These are phyloP conservation scores for Stemphylium lycopersici DNA, from an alignment of 2,329 filamentous ascomycete species.

Conservation along the genomic window DNA sequence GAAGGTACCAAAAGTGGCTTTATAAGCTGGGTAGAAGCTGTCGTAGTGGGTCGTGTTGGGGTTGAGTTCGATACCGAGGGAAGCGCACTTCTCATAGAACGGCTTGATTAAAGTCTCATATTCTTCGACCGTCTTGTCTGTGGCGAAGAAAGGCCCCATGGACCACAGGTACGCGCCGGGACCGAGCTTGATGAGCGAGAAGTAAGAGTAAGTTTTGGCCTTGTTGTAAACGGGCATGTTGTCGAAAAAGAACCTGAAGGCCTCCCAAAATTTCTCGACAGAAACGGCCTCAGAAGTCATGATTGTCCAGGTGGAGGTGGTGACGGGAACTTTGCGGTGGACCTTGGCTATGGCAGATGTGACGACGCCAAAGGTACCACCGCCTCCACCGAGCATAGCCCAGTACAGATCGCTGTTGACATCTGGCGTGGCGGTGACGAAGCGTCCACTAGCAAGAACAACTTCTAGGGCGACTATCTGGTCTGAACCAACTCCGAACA, in stretches of 20 bases:
- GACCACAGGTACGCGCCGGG: conserved; percentile 31
- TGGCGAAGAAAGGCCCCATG: conserved; percentile 38
- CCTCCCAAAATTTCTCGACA: conserved; percentile 39
- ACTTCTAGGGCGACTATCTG: conserved; percentile 48
- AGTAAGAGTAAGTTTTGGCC: conserved; percentile 39
- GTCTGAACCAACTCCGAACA: conserved; percentile 50
- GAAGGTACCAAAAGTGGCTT: conserved; percentile 32
- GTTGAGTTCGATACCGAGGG: conserved; percentile 32
- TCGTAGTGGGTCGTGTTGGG: conserved; percentile 31
- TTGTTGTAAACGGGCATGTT: conserved; percentile 31
- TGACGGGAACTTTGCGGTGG: conserved; percentile 40
- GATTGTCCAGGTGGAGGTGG: conserved; percentile 41
- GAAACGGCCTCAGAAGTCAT: conserved; percentile 37
- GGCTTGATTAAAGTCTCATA: conserved; percentile 32
- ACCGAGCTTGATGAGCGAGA: conserved; percentile 30
- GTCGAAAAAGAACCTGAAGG: conserved; percentile 30
- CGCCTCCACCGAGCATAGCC: conserved; percentile 48
- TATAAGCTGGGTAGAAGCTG: conserved; percentile 40
- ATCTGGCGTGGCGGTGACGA: conserved; percentile 33
- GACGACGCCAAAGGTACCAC: conserved; percentile 44
- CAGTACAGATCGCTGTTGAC: conserved; percentile 48
- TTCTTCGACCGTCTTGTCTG: conserved; percentile 32
- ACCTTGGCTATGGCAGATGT: conserved; percentile 42
- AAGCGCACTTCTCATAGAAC: conserved; percentile 29
- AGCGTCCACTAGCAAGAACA: conserved; percentile 34